Percentiles rank a stretch among this genome's conserved stretches.
These are phyloP conservation scores for Tricholoma bakamatsutake DNA, from an alignment of 768 basidiomycete genomes.

Conservation along the genomic window DNA sequence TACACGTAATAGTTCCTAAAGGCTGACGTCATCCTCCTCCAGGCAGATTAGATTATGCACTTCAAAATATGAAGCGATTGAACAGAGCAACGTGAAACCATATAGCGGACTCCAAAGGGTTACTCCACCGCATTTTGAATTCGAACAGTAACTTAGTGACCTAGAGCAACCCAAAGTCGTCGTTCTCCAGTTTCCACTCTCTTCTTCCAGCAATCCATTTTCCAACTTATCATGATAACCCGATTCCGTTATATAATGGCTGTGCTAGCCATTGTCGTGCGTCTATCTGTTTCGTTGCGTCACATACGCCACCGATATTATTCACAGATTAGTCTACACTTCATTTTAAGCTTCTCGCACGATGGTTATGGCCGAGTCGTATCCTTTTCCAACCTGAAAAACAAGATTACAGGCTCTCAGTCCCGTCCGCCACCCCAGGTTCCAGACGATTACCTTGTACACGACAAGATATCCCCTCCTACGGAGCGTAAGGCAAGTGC, in stretches of 20 bases:
- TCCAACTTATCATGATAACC: constrained; percentile 41
- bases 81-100: no score
- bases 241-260: constrained; percentile 50
- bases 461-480: constrained; percentile 28
- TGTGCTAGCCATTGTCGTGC: constrained; percentile 40
- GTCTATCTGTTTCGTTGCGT: constrained; percentile 11
- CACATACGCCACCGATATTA: neutral
- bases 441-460: constrained; percentile 51
- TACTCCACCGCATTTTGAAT: neutral
- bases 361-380: constrained; percentile 59
- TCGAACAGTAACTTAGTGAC: constrained; percentile 3
- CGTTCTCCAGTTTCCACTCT: no score
- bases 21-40: no score
- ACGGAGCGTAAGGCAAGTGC: constrained; percentile 72
- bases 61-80: no score
- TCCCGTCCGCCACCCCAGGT: constrained; percentile 33
- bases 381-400: constrained; percentile 40
- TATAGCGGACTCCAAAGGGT: no score
- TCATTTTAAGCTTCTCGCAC: constrained; percentile 60
- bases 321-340: constrained; percentile 48
- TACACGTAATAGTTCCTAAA: no score
- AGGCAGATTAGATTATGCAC: no score
- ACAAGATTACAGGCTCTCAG: constrained; percentile 24
- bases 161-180: no score
- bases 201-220: constrained; percentile 4